Percentiles rank a stretch among this genome's conserved stretches.
Evolutionary conservation across 2,329 filamentous ascomycete genomes (phyloP).

Genomic region (Bertia moriformis): DNA sequence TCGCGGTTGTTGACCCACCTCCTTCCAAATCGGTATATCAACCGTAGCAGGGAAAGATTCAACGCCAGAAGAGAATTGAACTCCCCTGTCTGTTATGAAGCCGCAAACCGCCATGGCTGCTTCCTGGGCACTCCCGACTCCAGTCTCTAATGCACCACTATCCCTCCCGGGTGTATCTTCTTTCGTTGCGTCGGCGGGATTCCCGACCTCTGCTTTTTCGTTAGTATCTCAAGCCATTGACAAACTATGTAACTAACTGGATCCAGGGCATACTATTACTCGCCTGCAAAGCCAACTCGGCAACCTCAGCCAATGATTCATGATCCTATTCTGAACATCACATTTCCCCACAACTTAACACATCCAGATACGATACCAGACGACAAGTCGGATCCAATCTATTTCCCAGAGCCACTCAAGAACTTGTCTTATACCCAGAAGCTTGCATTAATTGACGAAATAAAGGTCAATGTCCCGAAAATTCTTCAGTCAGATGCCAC

Average conservation of each 20-base stretch:
- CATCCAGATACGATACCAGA: conserved; percentile 33
- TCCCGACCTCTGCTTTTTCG: neutral
- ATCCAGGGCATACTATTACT: neutral
- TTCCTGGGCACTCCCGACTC: neutral
- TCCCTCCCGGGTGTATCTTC: neutral
- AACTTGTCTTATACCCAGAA: conserved; percentile 24
- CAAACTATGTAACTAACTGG: neutral
- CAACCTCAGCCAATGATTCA: conserved; percentile 24
- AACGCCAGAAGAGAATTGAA: no score
- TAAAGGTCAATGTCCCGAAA: conserved; percentile 24
- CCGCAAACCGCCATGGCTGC: neutral
- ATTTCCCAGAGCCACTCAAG: conserved; percentile 28
- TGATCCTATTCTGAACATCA: conserved; percentile 37
- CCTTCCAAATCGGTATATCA: no score
- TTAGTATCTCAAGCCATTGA: neutral
- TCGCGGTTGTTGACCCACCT: no score
- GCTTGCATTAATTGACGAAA: conserved; percentile 23
- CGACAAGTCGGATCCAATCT: conserved; percentile 29
- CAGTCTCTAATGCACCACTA: neutral
- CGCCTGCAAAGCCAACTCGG: conserved; percentile 10
- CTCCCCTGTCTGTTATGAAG: neutral
- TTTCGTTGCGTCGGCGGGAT: neutral
- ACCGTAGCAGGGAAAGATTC: no score
- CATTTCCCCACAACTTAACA: conserved; percentile 36
- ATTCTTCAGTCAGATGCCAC: conserved; percentile 23